Conservation (phyloP, 2,329 filamentous ascomycete genomes). For the Falciphora oryzae region DNA sequence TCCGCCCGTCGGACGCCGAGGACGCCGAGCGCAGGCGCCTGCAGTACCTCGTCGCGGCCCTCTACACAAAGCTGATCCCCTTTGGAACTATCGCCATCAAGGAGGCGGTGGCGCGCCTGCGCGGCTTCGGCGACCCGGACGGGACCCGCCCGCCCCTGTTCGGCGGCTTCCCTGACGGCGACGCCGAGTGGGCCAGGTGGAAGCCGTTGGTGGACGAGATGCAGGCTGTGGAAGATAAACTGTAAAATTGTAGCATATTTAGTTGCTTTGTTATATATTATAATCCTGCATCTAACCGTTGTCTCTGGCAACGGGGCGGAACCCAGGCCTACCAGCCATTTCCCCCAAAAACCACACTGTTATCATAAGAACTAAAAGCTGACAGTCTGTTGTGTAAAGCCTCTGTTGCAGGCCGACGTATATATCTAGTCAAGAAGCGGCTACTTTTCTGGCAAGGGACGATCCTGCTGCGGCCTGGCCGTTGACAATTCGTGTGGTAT, state of each 20-base stretch:
- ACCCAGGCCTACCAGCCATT: no score
- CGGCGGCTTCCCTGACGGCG: conserved; percentile 45
- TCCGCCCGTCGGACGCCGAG: conserved; percentile 21
- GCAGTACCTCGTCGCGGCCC: conserved; percentile 55
- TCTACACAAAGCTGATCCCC: conserved; percentile 57
- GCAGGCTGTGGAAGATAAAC: conserved; percentile 18
- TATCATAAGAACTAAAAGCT: background rate
- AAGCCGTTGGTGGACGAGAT: conserved; percentile 28
- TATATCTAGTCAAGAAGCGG: no score
- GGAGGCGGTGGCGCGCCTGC: conserved; percentile 51
- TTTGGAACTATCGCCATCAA: conserved; percentile 60
- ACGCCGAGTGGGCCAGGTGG: conserved; percentile 46
- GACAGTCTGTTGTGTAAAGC: no score
- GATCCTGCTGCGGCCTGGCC: background rate
- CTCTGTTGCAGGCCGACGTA: no score
- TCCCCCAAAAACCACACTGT: background rate
- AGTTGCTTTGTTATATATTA: background rate
- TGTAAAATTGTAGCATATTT: background rate
- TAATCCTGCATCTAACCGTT: background rate
- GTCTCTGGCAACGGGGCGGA: no score
- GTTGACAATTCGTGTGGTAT: background rate
- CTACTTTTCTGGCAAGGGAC: background rate
- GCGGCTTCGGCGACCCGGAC: conserved; percentile 51
- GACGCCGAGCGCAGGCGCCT: conserved; percentile 49
- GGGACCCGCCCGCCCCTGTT: conserved; percentile 54